Conservation (phyloP, 164 flowering plant species). For the Buxus sempervirens region DNA sequence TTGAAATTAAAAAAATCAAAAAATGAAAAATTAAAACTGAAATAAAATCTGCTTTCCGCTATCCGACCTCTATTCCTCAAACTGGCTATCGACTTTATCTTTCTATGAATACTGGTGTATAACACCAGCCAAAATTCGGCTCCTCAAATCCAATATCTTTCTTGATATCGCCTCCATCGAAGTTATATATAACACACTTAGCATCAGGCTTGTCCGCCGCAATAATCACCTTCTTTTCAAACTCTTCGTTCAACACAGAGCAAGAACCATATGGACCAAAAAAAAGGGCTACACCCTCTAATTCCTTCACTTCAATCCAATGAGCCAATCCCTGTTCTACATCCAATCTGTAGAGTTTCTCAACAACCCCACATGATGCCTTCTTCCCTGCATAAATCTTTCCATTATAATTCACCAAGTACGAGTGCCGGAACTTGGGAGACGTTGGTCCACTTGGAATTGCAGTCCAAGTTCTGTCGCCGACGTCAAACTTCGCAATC, state of each 20-base stretch:
- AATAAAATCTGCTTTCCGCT: no score
- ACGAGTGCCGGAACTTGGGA: not conserved
- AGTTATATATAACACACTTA: not conserved
- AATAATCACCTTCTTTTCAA: conserved; percentile 2
- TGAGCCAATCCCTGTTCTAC: not conserved
- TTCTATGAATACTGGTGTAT: conserved; percentile 3
- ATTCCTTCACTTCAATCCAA: not conserved
- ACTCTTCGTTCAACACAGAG: not conserved
- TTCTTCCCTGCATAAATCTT: not conserved
- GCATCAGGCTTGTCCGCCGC: not conserved
- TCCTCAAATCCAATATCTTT: not conserved
- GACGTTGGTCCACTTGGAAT: not conserved
- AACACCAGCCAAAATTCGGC: not conserved
- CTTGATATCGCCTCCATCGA: not conserved
- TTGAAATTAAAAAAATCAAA: no score
- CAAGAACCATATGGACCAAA: conserved; percentile 10
- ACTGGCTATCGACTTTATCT: not conserved
- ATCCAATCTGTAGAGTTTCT: conserved; percentile 1
- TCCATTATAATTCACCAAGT: conserved; percentile 9
- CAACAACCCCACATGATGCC: not conserved
- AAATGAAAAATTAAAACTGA: no score
- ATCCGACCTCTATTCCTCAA: not conserved
- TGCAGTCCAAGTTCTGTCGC: not conserved
- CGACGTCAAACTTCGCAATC: not conserved
- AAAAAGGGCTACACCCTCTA: not conserved